Conservation (phyloP, 2,329 filamentous ascomycete genomes). For the Pezicula carpinea region DNA sequence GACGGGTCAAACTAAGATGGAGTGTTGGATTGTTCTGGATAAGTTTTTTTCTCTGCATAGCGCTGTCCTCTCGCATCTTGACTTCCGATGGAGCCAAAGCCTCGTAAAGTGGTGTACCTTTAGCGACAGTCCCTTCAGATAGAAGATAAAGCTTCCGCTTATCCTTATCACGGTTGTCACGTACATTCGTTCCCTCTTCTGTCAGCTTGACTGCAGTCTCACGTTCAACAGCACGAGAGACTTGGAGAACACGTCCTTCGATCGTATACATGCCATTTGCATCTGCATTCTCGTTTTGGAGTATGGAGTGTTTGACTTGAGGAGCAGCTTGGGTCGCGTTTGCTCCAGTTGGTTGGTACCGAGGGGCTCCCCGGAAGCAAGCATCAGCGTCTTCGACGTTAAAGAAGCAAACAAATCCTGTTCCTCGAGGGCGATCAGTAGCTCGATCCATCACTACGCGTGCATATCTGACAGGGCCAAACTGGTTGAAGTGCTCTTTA, state of each 20-base stretch:
- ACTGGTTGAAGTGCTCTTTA: constrained; percentile 79
- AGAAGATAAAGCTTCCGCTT: constrained; percentile 87
- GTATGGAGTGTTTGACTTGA: constrained; percentile 70
- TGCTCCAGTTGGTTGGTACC: constrained; percentile 38
- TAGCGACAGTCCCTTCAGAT: constrained; percentile 75
- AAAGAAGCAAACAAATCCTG: constrained; percentile 92
- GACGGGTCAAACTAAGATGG: constrained; percentile 81
- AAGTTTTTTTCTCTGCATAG: constrained; percentile 80
- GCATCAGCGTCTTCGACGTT: constrained; percentile 67
- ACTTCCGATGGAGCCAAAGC: constrained; percentile 74
- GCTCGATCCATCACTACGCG: constrained; percentile 82
- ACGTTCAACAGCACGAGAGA: constrained; percentile 81
- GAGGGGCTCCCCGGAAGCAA: constrained; percentile 74
- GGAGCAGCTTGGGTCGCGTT: constrained; percentile 31
- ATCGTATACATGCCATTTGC: constrained; percentile 82
- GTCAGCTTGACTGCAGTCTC: constrained; percentile 73
- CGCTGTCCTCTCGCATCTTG: constrained; percentile 82
- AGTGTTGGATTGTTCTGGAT: constrained; percentile 88
- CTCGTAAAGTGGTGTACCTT: constrained; percentile 72
- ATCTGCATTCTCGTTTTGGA: constrained; percentile 82
- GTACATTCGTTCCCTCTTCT: constrained; percentile 57
- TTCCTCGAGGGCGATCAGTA: constrained; percentile 84
- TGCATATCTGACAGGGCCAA: constrained; percentile 86
- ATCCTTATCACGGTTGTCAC: constrained; percentile 71
- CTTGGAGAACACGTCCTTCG: constrained; percentile 79